These are phyloP conservation scores for Cinnamomum chago DNA, from an alignment of 164 flowering plant species.

Conservation along the genomic window DNA sequence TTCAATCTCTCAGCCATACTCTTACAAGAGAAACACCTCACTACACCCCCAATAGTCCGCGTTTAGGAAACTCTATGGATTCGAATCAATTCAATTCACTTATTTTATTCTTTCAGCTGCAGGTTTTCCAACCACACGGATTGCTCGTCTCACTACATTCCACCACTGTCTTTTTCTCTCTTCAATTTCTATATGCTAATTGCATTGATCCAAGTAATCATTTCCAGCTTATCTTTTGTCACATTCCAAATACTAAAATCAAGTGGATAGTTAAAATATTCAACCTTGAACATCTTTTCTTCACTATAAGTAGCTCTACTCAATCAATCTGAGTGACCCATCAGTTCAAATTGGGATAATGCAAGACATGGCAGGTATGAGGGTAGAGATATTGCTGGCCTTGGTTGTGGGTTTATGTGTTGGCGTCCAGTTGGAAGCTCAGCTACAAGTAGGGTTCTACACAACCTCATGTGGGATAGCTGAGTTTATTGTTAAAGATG, in stretches of 20 bases:
- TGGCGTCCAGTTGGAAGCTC: constrained; percentile 26
- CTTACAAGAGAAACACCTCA: background rate
- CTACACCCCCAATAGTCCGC: background rate
- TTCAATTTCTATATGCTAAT: background rate
- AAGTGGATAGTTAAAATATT: background rate
- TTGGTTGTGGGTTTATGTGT: constrained; percentile 15
- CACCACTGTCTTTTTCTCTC: background rate
- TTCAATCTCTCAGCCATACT: background rate
- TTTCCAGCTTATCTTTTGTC: background rate
- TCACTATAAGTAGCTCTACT: background rate
- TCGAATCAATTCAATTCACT: background rate
- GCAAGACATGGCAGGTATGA: constrained; percentile 9
- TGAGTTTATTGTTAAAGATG: constrained; percentile 25
- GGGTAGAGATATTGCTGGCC: constrained; percentile 2
- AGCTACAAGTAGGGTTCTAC: constrained; percentile 42
- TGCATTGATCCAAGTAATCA: background rate
- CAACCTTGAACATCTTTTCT: background rate
- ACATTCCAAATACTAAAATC: background rate
- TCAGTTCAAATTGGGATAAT: background rate
- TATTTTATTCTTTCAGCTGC: background rate
- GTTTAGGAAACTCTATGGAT: too few species aligned
- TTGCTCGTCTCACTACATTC: background rate
- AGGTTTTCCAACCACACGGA: background rate
- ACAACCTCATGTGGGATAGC: constrained; percentile 20
- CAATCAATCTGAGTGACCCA: background rate